phyloP scores from a whole-genome alignment of 169 alveolate species.

The Eimeria necatrix region DNA sequence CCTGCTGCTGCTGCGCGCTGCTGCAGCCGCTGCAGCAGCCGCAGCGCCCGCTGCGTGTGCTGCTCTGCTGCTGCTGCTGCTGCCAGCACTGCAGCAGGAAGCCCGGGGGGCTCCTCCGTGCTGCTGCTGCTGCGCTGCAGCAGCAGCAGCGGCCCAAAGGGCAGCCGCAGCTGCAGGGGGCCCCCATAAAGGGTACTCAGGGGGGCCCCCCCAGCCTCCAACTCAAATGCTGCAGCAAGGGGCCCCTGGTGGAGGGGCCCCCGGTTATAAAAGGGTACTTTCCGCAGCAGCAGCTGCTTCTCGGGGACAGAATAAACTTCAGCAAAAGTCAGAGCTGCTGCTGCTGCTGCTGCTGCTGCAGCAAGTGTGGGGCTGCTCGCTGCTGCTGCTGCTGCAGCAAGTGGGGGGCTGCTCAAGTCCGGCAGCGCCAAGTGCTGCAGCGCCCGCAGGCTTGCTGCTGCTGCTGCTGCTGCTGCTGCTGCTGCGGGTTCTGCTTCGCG shows the following conservation, averaged over 20 bases:
- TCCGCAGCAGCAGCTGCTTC: not conserved
- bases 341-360: not conserved
- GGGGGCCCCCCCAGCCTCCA: not conserved
- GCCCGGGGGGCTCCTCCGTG: no score
- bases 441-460: not conserved
- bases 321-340: not conserved
- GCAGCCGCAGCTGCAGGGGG: not conserved
- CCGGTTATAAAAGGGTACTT: not conserved
- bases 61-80: not conserved
- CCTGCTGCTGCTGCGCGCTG: not conserved
- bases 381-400: not conserved
- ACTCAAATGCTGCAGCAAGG: not conserved
- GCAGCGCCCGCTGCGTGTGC: not conserved
- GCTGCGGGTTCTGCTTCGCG: not conserved
- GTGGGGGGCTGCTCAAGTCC: not conserved
- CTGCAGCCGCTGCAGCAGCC: slow-evolving; percentile 35
- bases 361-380: not conserved
- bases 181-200: not conserved
- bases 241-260: not conserved
- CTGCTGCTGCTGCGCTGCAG: not conserved
- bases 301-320: not conserved
- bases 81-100: not conserved
- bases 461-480: not conserved
- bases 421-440: not conserved
- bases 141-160: not conserved